phyloP scores from a whole-genome alignment of 2,329 filamentous ascomycete genomes.

The Phaeosphaeriaceae sp. region DNA sequence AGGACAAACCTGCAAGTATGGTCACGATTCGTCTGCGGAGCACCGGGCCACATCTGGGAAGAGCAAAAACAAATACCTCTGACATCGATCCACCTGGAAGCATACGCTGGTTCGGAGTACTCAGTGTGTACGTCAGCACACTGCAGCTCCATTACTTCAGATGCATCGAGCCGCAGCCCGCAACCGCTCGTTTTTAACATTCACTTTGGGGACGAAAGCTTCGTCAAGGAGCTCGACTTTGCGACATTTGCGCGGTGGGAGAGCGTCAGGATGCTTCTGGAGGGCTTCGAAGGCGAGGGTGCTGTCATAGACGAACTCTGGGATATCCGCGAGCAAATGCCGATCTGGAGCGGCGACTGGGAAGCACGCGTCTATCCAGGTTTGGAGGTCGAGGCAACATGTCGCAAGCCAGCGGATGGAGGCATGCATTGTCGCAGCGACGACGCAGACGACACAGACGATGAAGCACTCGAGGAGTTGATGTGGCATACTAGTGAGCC shows the following conservation, averaged over 20 bases:
- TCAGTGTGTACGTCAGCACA: background rate
- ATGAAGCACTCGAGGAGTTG: background rate
- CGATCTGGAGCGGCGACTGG: slow-evolving; percentile 82
- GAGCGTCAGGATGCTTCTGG: slow-evolving; percentile 70
- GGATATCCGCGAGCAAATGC: slow-evolving; percentile 74
- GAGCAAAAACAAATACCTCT: background rate
- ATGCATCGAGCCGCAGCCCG: background rate
- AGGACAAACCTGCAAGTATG: background rate
- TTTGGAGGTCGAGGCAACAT: slow-evolving; percentile 11
- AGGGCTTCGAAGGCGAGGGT: slow-evolving; percentile 92
- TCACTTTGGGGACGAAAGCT: slow-evolving; percentile 6
- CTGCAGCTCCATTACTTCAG: background rate
- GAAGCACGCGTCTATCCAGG: slow-evolving; percentile 22
- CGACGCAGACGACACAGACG: background rate
- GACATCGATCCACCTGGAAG: background rate
- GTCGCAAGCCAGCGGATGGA: background rate
- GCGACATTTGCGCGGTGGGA: slow-evolving; percentile 16
- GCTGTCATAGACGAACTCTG: slow-evolving; percentile 79
- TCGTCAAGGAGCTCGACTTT: slow-evolving; percentile 16
- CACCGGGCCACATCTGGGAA: background rate
- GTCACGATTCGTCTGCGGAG: background rate
- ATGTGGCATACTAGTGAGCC: background rate
- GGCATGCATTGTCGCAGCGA: background rate
- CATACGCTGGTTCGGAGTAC: background rate
- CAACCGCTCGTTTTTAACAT: slow-evolving; percentile 5